Evolutionary conservation across 116 monocot genomes (phyloP), one percentile per base, ranked within the genome.

Genomic region (Papilionanthe hybrid): DNA sequence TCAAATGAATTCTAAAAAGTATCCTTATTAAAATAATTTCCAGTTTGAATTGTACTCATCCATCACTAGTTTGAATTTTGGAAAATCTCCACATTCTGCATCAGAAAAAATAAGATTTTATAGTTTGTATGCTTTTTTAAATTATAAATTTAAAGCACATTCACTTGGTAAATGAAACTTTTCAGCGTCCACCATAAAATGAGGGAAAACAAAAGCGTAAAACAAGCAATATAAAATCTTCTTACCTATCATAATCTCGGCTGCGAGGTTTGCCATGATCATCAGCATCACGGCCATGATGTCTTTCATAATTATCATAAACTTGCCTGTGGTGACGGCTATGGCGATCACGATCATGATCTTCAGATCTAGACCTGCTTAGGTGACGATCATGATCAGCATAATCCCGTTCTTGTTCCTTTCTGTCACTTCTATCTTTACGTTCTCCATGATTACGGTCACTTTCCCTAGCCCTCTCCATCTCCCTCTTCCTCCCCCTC

Each of bases 241-340:
- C 44, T 43, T 73, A 73, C 73, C 43, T 73, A 73, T 45, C 73
- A 73, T 44, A 73, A 73, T 45, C n/a, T 73, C 73, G 73, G 44
- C 15, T 73, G 44, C 15, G 20, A 18, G 42, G 42, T 4, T 43
- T 11, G 11, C 13, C 18, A 72, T 43, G 44, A 73, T 42, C 73
- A 73, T 45, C 44, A 9, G 43, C 44, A 73, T 73, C 73, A 73
- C 6, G 44, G 9, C 73, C 2, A 2, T 22, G 73, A 44, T 43
- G 3, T 0, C 44, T 43, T 73, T 73, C 73, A 22, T n/a, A 42
- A n/a, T 9, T n/a, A 73, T 73, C 73, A 44, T 44, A 44, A 43
- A 22, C 73, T 73, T 30, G 44, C 43, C 43, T 73, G 44, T 23
- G 43, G 44, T 44, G 44, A 12, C n/a, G 45, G 9, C 44, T 19